Evolutionary conservation across 257 asterid genomes (phyloP).

Genomic region (Nicotiana obtusifolia): DNA sequence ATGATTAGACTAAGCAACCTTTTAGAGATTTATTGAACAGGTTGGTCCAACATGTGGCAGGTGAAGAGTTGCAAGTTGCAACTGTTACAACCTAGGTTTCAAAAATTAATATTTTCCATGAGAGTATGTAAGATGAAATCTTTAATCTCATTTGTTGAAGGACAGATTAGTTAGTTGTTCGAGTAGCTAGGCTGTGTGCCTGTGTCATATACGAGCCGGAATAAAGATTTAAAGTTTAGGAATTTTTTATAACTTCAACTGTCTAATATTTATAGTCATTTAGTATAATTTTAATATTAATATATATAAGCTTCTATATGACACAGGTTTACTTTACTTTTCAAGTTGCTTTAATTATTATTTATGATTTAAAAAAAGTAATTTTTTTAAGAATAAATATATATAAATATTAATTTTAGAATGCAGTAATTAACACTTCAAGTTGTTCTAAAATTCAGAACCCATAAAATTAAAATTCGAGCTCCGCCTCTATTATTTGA

Average conservation of each 20-base stretch:
- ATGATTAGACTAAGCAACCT: background rate
- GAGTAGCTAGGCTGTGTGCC: background rate
- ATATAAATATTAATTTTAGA: too few relatives aligned
- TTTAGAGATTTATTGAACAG: background rate
- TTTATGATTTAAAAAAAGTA: too few relatives aligned
- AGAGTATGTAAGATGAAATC: background rate
- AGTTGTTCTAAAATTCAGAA: too few relatives aligned
- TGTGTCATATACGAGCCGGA: background rate
- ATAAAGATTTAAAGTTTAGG: too few relatives aligned
- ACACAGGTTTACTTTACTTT: too few relatives aligned
- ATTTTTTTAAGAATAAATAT: too few relatives aligned
- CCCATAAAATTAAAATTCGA: too few relatives aligned
- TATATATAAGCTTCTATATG: too few relatives aligned
- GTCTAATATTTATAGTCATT: too few relatives aligned
- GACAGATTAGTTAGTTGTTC: background rate
- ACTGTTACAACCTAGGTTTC: background rate
- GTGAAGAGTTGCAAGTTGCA: background rate
- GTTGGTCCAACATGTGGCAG: constrained; percentile 8
- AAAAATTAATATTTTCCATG: background rate
- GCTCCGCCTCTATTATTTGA: too few relatives aligned
- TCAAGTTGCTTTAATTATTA: background rate
- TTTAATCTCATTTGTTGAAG: background rate
- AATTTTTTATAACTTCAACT: too few relatives aligned
- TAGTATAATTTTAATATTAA: too few relatives aligned
- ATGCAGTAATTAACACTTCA: fast-evolving